Conservation (phyloP, 805 yeast genomes). For the Metschnikowia rubicola region DNA sequence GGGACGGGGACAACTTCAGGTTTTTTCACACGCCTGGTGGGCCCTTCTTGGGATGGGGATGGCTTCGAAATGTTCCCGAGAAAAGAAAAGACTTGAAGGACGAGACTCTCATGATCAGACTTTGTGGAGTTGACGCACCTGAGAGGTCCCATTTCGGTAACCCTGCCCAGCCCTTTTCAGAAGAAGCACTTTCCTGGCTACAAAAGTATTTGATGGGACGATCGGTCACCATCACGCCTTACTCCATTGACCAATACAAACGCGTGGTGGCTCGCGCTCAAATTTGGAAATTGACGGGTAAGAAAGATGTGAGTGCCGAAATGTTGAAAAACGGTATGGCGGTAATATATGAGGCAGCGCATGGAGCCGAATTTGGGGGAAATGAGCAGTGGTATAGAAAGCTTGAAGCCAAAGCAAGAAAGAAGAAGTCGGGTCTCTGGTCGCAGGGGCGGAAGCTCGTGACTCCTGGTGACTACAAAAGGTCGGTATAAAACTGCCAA, state of each 20-base stretch:
- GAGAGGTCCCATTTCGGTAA: constrained; percentile 93
- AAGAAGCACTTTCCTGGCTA: constrained; percentile 82
- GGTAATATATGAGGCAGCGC: constrained; percentile 79
- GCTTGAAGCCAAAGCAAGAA: constrained; percentile 61
- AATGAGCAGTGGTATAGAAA: constrained; percentile 55
- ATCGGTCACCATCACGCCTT: constrained; percentile 70
- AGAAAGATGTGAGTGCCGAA: constrained; percentile 78
- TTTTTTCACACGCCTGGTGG: constrained; percentile 96
- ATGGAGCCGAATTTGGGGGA: constrained; percentile 84
- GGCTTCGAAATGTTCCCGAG: constrained; percentile 70
- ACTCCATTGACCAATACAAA: constrained; percentile 82
- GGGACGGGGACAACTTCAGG: constrained; percentile 94
- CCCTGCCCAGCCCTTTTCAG: constrained; percentile 83
- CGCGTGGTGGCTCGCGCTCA: constrained; percentile 81
- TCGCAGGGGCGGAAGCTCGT: constrained; percentile 44
- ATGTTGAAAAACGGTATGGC: constrained; percentile 84
- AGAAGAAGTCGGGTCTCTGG: constrained; percentile 67
- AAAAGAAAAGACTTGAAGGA: constrained; percentile 46
- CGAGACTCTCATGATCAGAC: constrained; percentile 73
- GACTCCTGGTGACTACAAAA: constrained; percentile 82
- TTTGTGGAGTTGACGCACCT: constrained; percentile 96
- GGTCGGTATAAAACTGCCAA: constrained; percentile 7
- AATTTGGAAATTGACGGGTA: constrained; percentile 55
- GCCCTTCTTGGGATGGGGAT: constrained; percentile 83
- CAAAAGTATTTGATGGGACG: constrained; percentile 61